These are phyloP conservation scores for Luffa aegyptiaca DNA, from an alignment of 306 rosid species.

Conservation along the genomic window DNA sequence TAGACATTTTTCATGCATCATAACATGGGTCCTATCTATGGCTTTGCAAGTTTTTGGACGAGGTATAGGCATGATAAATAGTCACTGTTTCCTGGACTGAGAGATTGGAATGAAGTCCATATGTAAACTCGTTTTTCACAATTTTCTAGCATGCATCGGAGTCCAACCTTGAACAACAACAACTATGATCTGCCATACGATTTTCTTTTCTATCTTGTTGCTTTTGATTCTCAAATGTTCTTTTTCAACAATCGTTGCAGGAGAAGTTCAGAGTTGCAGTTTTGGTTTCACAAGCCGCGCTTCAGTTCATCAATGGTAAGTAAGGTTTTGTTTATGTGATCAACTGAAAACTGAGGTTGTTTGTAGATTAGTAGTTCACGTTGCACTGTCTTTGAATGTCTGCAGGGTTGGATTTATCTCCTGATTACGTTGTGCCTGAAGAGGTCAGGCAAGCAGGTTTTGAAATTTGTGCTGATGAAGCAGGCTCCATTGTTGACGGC, in stretches of 20 bases:
- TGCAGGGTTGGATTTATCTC: slow-evolving; percentile 59
- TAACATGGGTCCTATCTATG: not conserved
- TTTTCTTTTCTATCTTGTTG: not conserved
- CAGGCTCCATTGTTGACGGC: slow-evolving; percentile 70
- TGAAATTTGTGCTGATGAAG: slow-evolving; percentile 76
- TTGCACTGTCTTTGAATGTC: slow-evolving; percentile 10
- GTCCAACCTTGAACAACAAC: not conserved
- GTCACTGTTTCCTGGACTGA: not conserved
- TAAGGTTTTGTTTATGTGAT: slow-evolving; percentile 17
- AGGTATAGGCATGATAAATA: not conserved
- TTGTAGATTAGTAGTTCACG: not conserved
- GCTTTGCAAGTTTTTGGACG: not conserved
- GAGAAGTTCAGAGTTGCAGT: slow-evolving; percentile 98
- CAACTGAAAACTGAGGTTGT: not conserved
- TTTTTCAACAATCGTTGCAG: slow-evolving; percentile 28
- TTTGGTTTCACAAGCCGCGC: slow-evolving; percentile 99
- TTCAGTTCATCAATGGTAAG: slow-evolving; percentile 89
- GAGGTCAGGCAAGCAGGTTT: slow-evolving; percentile 84
- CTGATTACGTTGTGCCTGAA: slow-evolving; percentile 67
- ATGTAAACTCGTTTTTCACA: not conserved
- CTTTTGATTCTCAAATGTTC: not conserved
- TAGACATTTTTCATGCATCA: not conserved
- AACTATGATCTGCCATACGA: not conserved
- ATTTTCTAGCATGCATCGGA: not conserved
- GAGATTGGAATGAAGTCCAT: not conserved